These are phyloP conservation scores for Termitomyces sp. DNA, from an alignment of 768 basidiomycete species.

Conservation along the genomic window DNA sequence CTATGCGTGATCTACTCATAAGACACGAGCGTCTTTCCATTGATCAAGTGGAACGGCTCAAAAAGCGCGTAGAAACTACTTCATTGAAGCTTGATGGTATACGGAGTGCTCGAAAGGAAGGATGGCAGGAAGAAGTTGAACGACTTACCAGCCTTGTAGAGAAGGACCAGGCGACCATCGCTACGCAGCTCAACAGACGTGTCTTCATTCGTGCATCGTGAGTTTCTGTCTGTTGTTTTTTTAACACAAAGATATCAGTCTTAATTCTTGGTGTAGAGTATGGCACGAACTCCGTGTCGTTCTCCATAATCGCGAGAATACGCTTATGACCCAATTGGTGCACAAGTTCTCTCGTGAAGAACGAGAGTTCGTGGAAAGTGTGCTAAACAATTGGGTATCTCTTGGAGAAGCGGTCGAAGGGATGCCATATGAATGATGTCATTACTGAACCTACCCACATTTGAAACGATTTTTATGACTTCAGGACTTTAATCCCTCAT, in stretches of 20 bases:
- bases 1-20: constrained; percentile 81
- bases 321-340: constrained; percentile 69
- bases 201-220: constrained; percentile 88
- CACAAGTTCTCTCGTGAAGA: constrained; percentile 76
- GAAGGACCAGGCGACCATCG: constrained; percentile 81
- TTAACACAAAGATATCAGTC: background rate
- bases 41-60: constrained; percentile 85
- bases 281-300: constrained; percentile 97
- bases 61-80: constrained; percentile 79
- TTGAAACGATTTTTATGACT: background rate
- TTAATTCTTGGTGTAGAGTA: constrained; percentile 49
- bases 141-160: constrained; percentile 69
- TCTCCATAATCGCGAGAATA: constrained; percentile 86
- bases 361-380: constrained; percentile 58
- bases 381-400: constrained; percentile 71
- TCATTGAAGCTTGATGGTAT: constrained; percentile 75
- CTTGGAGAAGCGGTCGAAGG: constrained; percentile 64
- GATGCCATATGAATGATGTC: constrained; percentile 78
- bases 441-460: background rate
- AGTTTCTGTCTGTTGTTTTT: constrained; percentile 20
- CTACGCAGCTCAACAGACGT: constrained; percentile 68
- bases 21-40: constrained; percentile 86
- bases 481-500: background rate
- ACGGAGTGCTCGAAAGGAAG: constrained; percentile 67
- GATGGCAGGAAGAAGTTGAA: constrained; percentile 87